Evolutionary conservation across 257 asterid genomes (phyloP).

Genomic region (Dorcoceras hygrometricum): DNA sequence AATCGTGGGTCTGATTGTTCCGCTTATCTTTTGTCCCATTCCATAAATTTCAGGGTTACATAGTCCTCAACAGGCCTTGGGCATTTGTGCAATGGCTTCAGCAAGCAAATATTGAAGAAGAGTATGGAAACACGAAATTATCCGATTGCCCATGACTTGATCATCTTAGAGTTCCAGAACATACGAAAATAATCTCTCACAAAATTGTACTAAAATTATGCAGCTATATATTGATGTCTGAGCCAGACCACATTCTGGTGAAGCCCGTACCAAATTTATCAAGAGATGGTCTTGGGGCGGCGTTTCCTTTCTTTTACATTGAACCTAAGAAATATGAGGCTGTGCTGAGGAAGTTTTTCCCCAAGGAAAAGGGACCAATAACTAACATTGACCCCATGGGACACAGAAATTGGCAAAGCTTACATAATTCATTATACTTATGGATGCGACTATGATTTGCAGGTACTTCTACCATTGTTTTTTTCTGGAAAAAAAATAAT

Average conservation of each 20-base stretch:
- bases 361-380: slow-evolving; percentile 72
- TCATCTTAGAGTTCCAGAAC: slow-evolving; percentile 13
- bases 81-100: slow-evolving; percentile 99
- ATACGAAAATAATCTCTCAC: not conserved
- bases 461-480: slow-evolving; percentile 58
- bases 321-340: slow-evolving; percentile 81
- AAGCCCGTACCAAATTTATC: slow-evolving; percentile 91
- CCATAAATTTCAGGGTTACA: slow-evolving; percentile 70
- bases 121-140: slow-evolving; percentile 43
- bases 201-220: slow-evolving; percentile 14
- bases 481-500: no score
- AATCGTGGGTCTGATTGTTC: slow-evolving; percentile 19
- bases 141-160: not conserved
- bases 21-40: slow-evolving; percentile 23
- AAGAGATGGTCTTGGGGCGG: slow-evolving; percentile 70
- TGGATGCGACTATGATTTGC: slow-evolving; percentile 84
- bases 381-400: slow-evolving; percentile 89
- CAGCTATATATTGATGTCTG: slow-evolving; percentile 92
- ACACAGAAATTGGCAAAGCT: slow-evolving; percentile 60
- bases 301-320: slow-evolving; percentile 89
- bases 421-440: slow-evolving; percentile 89
- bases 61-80: slow-evolving; percentile 97
- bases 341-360: slow-evolving; percentile 69
- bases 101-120: slow-evolving; percentile 82
- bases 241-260: slow-evolving; percentile 90